phyloP scores from a whole-genome alignment of 2,329 filamentous ascomycete genomes.

The Lasiodiplodia citricola region DNA sequence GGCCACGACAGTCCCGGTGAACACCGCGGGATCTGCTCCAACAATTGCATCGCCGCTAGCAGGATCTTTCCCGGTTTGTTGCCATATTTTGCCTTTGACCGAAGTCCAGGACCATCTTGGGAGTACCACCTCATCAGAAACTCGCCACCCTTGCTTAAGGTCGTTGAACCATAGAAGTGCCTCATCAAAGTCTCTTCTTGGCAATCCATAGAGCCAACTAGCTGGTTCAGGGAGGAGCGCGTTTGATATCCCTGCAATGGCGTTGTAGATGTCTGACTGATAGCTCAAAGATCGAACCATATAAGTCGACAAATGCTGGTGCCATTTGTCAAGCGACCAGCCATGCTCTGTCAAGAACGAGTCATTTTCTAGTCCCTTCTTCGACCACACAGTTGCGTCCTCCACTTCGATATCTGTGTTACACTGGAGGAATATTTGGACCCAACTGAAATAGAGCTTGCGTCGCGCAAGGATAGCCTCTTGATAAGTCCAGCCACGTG shows the following conservation, averaged over 20 bases:
- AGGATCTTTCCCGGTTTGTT: background rate
- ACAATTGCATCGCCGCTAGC: too few species aligned
- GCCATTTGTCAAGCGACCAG: background rate
- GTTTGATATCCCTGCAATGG: slow-evolving; percentile 3
- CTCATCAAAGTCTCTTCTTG: background rate
- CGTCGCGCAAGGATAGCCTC: slow-evolving; percentile 4
- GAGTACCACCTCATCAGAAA: background rate
- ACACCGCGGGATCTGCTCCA: too few species aligned
- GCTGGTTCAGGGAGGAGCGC: background rate
- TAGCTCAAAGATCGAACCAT: background rate
- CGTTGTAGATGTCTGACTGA: slow-evolving; percentile 8
- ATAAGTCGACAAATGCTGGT: background rate
- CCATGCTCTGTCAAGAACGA: background rate
- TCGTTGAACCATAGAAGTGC: background rate
- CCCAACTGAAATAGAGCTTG: background rate
- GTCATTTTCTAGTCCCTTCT: too few species aligned
- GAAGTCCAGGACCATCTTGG: slow-evolving; percentile 19
- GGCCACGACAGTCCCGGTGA: background rate
- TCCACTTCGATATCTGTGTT: accelerated
- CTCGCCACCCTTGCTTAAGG: background rate
- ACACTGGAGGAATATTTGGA: slow-evolving; percentile 2
- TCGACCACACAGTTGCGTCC: too few species aligned
- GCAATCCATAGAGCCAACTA: background rate
- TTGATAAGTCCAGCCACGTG: slow-evolving; percentile 23
- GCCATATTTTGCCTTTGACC: background rate